A percentile compares a stretch with the other conserved stretches of the same genome.
Conservation (phyloP, 441 rosid genomes). For the Geranium incanum region DNA sequence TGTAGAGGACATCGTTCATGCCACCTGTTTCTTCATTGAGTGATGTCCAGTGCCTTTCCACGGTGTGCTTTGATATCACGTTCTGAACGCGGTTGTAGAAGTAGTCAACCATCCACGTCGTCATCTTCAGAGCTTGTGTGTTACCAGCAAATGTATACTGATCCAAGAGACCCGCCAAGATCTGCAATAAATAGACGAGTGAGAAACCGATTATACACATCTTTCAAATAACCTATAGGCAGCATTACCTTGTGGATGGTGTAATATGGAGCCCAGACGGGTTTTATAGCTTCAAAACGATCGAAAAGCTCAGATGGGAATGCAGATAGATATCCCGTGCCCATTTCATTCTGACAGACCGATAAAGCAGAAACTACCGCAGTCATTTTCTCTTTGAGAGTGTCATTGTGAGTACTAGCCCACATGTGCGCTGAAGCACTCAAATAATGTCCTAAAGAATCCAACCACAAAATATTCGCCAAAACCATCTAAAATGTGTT, state of each 20-base stretch:
- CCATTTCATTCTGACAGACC: slow-evolving; percentile 62
- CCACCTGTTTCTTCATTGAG: slow-evolving; percentile 63
- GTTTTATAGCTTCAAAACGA: slow-evolving; percentile 65
- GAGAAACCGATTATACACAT: slow-evolving; percentile 6
- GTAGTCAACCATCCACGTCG: slow-evolving; percentile 48
- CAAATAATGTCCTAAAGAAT: slow-evolving; percentile 73
- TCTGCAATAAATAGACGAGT: slow-evolving; percentile 27
- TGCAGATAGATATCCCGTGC: slow-evolving; percentile 84
- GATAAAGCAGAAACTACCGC: slow-evolving; percentile 60
- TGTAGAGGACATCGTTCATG: slow-evolving; percentile 55
- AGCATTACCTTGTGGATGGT: slow-evolving; percentile 80
- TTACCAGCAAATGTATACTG: slow-evolving; percentile 41
- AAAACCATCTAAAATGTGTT: neutral
- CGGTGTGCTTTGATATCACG: slow-evolving; percentile 30
- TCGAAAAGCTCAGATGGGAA: slow-evolving; percentile 79
- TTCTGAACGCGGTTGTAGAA: slow-evolving; percentile 45
- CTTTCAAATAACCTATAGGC: neutral
- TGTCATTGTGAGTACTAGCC: slow-evolving; percentile 75
- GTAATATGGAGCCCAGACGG: slow-evolving; percentile 97
- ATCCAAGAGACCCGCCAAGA: slow-evolving; percentile 54
- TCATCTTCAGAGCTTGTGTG: slow-evolving; percentile 40
- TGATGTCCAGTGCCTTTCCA: slow-evolving; percentile 42
- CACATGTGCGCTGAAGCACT: slow-evolving; percentile 94
- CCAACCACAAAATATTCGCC: slow-evolving; percentile 18
- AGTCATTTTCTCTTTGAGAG: slow-evolving; percentile 63